A percentile compares a stretch with the other conserved stretches of the same genome.
Evolutionary conservation across 805 yeast species (phyloP).

Genomic region (Metschnikowia peoriensis): DNA sequence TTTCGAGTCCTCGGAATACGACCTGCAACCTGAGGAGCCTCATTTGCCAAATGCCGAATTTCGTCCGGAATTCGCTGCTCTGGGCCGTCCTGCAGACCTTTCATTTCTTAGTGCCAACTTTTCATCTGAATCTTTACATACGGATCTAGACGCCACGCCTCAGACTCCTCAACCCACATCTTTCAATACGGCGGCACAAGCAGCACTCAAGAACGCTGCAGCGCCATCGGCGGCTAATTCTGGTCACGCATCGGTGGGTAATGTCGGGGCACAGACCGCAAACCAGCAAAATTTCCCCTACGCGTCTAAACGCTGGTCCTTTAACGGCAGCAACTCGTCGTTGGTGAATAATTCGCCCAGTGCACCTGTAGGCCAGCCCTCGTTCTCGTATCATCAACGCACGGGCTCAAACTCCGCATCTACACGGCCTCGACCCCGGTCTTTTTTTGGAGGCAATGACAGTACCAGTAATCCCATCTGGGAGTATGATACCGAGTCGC

Average conservation of each 20-base stretch:
- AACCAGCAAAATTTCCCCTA: constrained; percentile 4
- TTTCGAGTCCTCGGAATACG: constrained; percentile 3
- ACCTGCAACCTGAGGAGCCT: constrained; percentile 1
- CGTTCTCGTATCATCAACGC: constrained; percentile 14
- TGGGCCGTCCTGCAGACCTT: constrained; percentile 23
- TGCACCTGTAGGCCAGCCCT: constrained; percentile 18
- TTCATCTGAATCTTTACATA: constrained; percentile 33
- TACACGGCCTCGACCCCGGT: constrained; percentile 32
- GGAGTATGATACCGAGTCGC: constrained; percentile 24
- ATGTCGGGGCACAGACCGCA: background rate
- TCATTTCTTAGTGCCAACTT: constrained; percentile 38
- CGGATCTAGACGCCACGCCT: constrained; percentile 6
- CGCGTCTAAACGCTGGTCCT: constrained; percentile 9
- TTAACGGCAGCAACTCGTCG: constrained; percentile 12
- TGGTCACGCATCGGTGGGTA: background rate
- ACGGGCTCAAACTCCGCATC: constrained; percentile 11
- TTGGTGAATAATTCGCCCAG: constrained; percentile 9
- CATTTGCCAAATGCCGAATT: constrained; percentile 7
- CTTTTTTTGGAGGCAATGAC: constrained; percentile 30
- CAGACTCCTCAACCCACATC: constrained; percentile 5
- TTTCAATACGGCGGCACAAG: background rate
- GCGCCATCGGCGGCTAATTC: background rate
- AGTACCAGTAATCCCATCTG: constrained; percentile 25
- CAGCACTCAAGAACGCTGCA: background rate
- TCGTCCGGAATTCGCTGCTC: constrained; percentile 1